phyloP scores from a whole-genome alignment of 1,284 basidiomycete genomes.

The Ceratobasidium sp. region DNA sequence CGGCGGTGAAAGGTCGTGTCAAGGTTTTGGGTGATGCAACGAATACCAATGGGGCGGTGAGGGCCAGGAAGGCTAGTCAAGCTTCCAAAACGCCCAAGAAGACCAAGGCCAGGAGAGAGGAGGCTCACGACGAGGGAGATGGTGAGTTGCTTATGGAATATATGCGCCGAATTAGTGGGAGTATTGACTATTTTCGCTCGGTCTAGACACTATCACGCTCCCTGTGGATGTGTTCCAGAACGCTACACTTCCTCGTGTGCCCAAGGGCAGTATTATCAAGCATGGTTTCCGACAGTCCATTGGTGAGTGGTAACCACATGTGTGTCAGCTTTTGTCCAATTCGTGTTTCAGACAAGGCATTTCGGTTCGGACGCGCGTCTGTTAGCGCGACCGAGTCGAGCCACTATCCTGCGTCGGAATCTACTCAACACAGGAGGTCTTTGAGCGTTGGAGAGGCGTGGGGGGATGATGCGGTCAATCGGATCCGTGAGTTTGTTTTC shows the following conservation, averaged over 20 bases:
- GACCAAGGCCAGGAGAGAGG: constrained; percentile 1
- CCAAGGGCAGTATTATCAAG: constrained; percentile 61
- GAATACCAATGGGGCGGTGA: constrained; percentile 19
- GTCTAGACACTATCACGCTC: constrained; percentile 40
- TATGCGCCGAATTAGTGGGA: constrained; percentile 12
- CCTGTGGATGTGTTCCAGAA: constrained; percentile 44
- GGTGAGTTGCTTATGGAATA: constrained; percentile 20
- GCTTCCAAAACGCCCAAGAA: background rate
- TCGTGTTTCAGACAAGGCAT: constrained; percentile 39
- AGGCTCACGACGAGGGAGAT: constrained; percentile 36
- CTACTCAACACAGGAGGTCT: constrained; percentile 22
- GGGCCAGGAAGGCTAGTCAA: constrained; percentile 26
- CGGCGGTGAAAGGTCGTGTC: background rate
- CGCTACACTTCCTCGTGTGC: constrained; percentile 35
- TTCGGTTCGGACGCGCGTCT: constrained; percentile 34
- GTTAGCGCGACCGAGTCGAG: constrained; percentile 28
- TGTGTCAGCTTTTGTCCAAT: constrained; percentile 10
- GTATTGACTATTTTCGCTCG: background rate
- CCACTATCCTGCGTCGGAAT: constrained; percentile 23
- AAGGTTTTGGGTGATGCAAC: constrained; percentile 37
- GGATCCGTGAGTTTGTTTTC: constrained; percentile 70
- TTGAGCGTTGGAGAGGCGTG: constrained; percentile 60
- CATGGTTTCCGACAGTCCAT: constrained; percentile 78
- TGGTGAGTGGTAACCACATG: constrained; percentile 61
- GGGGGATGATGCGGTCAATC: constrained; percentile 79